These are phyloP conservation scores for Conoideocrella luteorostrata DNA, from an alignment of 2,329 filamentous ascomycete genomes.

Conservation along the genomic window DNA sequence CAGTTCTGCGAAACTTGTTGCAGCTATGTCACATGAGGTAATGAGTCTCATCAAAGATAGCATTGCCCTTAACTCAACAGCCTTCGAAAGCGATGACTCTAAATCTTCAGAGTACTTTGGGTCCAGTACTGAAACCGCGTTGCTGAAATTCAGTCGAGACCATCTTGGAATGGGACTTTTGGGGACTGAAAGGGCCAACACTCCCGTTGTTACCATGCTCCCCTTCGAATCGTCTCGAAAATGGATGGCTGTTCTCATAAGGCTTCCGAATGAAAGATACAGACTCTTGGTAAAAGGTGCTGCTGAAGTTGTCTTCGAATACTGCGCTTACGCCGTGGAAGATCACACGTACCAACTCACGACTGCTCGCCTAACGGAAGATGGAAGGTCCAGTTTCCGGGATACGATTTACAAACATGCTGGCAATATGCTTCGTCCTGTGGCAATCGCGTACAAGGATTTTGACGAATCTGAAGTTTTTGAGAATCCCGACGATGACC, in stretches of 20 bases:
- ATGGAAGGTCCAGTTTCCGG: constrained; percentile 24
- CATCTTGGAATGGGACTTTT: constrained; percentile 40
- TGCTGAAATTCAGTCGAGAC: constrained; percentile 45
- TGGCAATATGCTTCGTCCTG: constrained; percentile 64
- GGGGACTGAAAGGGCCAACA: constrained; percentile 39
- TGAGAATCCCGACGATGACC: constrained; percentile 36
- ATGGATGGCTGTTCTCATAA: constrained; percentile 50
- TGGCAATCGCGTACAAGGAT: constrained; percentile 68
- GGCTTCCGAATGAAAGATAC: constrained; percentile 37
- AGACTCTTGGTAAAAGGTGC: constrained; percentile 52
- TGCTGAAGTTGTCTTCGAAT: constrained; percentile 47
- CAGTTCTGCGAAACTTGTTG: constrained; percentile 22
- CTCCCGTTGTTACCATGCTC: constrained; percentile 40
- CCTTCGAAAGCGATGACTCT: constrained; percentile 41
- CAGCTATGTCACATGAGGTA: constrained; percentile 26
- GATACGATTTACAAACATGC: constrained; percentile 47
- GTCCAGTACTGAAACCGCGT: constrained; percentile 49
- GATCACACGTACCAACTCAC: constrained; percentile 35
- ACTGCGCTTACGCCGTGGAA: constrained; percentile 33
- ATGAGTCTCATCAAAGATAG: constrained; percentile 32
- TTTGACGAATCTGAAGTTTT: constrained; percentile 63
- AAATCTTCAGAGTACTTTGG: constrained; percentile 38
- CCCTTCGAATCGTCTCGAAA: constrained; percentile 50
- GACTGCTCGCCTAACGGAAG: constrained; percentile 22
- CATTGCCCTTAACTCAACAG: constrained; percentile 44